Conservation (phyloP, 352 stramenopile species). For the Thalassiosira hispida region DNA sequence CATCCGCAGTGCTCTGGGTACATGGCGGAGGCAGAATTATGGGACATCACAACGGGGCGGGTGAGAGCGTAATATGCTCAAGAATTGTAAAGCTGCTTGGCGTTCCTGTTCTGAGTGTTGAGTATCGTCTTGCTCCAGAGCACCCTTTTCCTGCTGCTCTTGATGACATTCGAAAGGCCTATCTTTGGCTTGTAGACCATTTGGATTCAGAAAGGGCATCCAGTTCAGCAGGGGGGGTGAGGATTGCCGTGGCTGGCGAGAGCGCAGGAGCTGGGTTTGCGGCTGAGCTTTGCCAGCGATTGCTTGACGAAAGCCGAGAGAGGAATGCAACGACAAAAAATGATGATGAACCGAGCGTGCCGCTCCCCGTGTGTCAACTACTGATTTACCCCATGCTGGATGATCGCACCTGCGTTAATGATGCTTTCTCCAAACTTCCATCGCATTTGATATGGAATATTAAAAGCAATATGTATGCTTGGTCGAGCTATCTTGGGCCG, state of each 20-base stretch:
- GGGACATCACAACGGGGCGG: not conserved
- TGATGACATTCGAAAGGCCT: constrained; percentile 38
- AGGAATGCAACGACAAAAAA: not conserved
- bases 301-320: constrained; percentile 32
- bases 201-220: not conserved
- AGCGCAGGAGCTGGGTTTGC: constrained; percentile 44
- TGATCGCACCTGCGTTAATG: constrained; percentile 42
- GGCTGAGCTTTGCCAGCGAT: constrained; percentile 44
- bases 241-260: constrained; percentile 39
- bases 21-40: constrained; percentile 41
- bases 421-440: constrained; percentile 4
- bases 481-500: constrained; percentile 37
- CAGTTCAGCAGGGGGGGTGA: constrained; percentile 3
- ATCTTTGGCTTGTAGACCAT: constrained; percentile 33
- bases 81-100: constrained; percentile 30
- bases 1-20: constrained; percentile 29
- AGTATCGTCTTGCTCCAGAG: constrained; percentile 32
- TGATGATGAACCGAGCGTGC: not conserved
- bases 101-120: constrained; percentile 30
- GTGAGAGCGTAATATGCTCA: constrained; percentile 1
- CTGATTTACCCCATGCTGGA: constrained; percentile 53
- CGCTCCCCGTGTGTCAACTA: constrained; percentile 35
- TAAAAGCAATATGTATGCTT: constrained; percentile 42
- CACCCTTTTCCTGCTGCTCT: constrained; percentile 45
- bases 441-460: constrained; percentile 46